phyloP scores from a whole-genome alignment of 129 eudicot genomes.

The Silybum marianum region DNA sequence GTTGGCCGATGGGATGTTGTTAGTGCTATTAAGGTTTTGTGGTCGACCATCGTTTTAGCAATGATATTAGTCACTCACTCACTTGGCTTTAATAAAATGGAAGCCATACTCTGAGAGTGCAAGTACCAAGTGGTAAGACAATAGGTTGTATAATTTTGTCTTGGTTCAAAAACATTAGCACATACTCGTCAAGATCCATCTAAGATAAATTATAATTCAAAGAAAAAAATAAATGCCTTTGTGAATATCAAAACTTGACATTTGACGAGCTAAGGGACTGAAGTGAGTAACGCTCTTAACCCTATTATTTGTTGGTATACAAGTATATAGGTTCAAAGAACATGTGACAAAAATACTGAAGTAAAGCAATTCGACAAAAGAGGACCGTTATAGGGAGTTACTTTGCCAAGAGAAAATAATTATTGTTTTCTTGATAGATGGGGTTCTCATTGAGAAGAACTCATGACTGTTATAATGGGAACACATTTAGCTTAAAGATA shows the following conservation, averaged over 20 bases:
- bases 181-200: background rate
- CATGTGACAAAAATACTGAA: background rate
- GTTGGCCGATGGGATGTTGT: background rate
- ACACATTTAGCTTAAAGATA: background rate
- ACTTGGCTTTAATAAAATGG: background rate
- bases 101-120: background rate
- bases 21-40: background rate
- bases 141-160: background rate
- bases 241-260: background rate
- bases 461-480: background rate
- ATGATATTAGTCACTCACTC: background rate
- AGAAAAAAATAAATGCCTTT: background rate
- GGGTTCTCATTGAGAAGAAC: background rate
- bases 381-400: background rate
- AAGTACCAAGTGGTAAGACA: background rate
- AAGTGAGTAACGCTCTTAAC: background rate
- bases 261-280: background rate
- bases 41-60: background rate
- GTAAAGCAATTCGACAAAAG: background rate
- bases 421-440: background rate
- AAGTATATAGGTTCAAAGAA: background rate
- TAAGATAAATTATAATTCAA: background rate
- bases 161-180: too few species aligned
- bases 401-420: background rate
- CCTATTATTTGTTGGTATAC: background rate